Base-by-base conservation (phyloP, 2,329 filamentous ascomycete genomes). In the Penicillium corylophilum region DNA sequence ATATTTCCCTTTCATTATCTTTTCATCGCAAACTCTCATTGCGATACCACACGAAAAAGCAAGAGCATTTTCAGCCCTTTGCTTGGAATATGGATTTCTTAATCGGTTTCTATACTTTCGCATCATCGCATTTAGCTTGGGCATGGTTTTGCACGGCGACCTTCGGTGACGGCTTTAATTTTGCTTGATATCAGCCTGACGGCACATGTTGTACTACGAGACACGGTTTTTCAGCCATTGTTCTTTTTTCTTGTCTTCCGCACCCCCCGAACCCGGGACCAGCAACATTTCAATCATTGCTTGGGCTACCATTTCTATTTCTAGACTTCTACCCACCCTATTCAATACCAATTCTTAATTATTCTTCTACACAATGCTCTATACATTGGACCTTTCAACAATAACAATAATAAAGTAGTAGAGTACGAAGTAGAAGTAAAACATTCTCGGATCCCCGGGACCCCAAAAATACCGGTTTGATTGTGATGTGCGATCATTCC, bases 401-500 rank as follows among this genome's bases (percentile, higher is more conserved):
- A n/a, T n/a, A n/a, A n/a, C n/a, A n/a, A n/a, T n/a, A n/a, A n/a
- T 16, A 16, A 3, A 2, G 15, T 7, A 15, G 39, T 41, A n/a
- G 20, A 12, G 3, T 41, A n/a, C 4, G 5, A 3, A 22, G 29
- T 44, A 44, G n/a, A n/a, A n/a, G n/a, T n/a, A n/a, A n/a, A n/a
- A n/a, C n/a, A n/a, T n/a, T n/a, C n/a, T n/a, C n/a, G n/a, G n/a
- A n/a, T n/a, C n/a, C 4, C 4, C 13, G 4, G 47, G 49, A 51
- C 43, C 35, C 44, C 35, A 59, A 38, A 50, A 47, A 16, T 44
- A 49, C 47, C 46, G 13, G 50, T 60, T 58, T 58, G 44, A 63
- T 63, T 63, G 49, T 50, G 60, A 61, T 63, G 53, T 57, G 60
- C 60, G 49, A 53, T 55, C 47, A 42, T 62, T 62, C 54, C 60